Evolutionary conservation across 1,284 basidiomycete species (phyloP).

Genomic region (Earliella scabrosa): DNA sequence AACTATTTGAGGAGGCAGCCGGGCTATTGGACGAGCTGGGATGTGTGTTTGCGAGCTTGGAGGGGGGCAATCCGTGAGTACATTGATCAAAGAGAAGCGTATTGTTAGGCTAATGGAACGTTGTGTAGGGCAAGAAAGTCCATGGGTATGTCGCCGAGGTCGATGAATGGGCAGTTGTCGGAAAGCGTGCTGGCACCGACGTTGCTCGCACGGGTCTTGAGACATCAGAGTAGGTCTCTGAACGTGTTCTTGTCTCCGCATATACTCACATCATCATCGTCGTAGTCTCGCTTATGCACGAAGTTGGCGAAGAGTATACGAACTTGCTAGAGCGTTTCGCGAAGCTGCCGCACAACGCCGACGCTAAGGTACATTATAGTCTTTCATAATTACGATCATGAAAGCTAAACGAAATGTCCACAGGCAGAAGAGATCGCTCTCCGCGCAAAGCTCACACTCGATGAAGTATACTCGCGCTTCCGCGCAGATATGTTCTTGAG

Average conservation of each 20-base stretch:
- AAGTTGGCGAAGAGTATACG: conserved; percentile 62
- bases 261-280: conserved; percentile 1
- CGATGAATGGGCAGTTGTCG: conserved; percentile 30
- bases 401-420: not conserved
- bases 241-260: conserved; percentile 2
- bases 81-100: no score
- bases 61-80: conserved; percentile 47
- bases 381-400: no score
- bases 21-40: conserved; percentile 63
- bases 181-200: conserved; percentile 69
- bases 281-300: conserved; percentile 76
- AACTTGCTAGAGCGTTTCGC: conserved; percentile 62
- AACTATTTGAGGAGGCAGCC: conserved; percentile 57
- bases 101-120: conserved; percentile 4
- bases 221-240: conserved; percentile 68
- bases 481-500: conserved; percentile 85
- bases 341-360: conserved; percentile 57
- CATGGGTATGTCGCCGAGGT: conserved; percentile 38
- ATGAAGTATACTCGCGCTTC: conserved; percentile 78
- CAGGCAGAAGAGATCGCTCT: conserved; percentile 77
- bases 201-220: conserved; percentile 68
- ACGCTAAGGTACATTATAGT: conserved; percentile 53
- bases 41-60: conserved; percentile 54
- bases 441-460: conserved; percentile 74
- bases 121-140: conserved; percentile 49